Evolutionary conservation across 139 green algal genomes (phyloP), one percentile per base, ranked within the genome.

Genomic region (Coccomyxa sp.): DNA sequence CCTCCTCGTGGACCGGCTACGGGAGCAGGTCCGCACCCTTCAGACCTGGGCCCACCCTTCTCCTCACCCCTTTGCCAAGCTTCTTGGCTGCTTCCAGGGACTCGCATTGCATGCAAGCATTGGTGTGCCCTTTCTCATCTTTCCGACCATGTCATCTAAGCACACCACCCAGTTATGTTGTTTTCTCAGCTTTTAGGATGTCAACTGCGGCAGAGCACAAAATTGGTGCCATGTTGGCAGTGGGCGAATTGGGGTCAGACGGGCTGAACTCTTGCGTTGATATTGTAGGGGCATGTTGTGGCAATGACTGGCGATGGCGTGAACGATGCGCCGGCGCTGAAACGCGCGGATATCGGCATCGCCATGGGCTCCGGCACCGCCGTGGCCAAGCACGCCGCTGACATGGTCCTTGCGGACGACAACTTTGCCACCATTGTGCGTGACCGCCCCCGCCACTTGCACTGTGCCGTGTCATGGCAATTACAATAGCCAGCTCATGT

Each of bases 321-420:
- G 67, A 97, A 97, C 76, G 94, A 97, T 82, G 94, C 94, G 0
- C 94, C 94, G 14, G 94, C 94, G 11, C 88, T 97, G 59, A 94
- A 94, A 63, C 86, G 90, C 0, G 94, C 94, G 16, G 94, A 97
- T 85, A 97, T 97, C 45, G 96, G 96, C 66, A 87, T 99, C 15
- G 96, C 94, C 45, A 99, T 99, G 96, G 96, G 96, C 79, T 93
- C 80, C 3, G 94, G 94, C 60, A 97, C 90, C 17, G 88, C 90
- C 30, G 94, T 95, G 92, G 95, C 95, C 51, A 96, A 96, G 84
- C 90, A 96, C 85, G 95, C 95, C 21, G 86, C 89, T 0, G 96
- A 98, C 90, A 98, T 98, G 95, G 93, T 98, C 60, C 87, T 98
- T 30, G 95, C 95, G n/a, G 96, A 99, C 84, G 96, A 99, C 92